Evolutionary conservation across 2,329 filamentous ascomycete species (phyloP), one percentile per base, ranked within the genome.

Genomic region (Ceratocystis cacaofunesta): DNA sequence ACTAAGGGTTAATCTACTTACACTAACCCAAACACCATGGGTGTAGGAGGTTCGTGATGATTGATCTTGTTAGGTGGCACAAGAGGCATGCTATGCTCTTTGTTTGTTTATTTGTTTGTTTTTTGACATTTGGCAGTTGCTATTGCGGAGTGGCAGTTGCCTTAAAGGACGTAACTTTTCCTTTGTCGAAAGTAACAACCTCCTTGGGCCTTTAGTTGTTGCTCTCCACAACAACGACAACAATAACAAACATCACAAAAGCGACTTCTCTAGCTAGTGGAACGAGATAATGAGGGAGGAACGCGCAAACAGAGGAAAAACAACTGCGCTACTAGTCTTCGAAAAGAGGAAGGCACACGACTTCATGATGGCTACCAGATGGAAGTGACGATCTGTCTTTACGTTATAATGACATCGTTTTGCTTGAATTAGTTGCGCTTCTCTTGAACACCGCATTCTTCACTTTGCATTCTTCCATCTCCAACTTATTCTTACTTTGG

Each of bases 401-500:
- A 58, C 36, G n/a, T 8, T n/a, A 58, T 30, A 36, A 22, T 17
- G 32, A 5, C 25, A n/a, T 3, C 30, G 55, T 25, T 36, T 22
- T 58, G 30, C 5, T 10, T 58, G 25, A 15, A 58, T n/a, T 8
- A 7, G 12, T 3, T 12, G 22, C 48, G 8, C 55, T 36, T n/a
- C 6, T n/a, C 55, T 58, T 58, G 28, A 58, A 10, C 36, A 15
- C 36, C 3, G 55, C 15, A 17, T 36, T 25, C 48, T 41, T 41
- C 36, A 15, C 36, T 25, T 28, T 41, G 48, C 6, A 19, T 19
- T 36, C 55, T 19, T n/a, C 4, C 55, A 58, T 36, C 55, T 32
- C 55, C 55, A 32, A 19, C 55, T 58, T 36, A 58, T 58, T 58
- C 55, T 58, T 58, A 58, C 30, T 36, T n/a, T 58, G 55, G 28